Percentiles rank a stretch among this genome's conserved stretches.
phyloP scores from a whole-genome alignment of 495 filamentous ascomycete genomes.

The Symbiotaphrina buchneri region DNA sequence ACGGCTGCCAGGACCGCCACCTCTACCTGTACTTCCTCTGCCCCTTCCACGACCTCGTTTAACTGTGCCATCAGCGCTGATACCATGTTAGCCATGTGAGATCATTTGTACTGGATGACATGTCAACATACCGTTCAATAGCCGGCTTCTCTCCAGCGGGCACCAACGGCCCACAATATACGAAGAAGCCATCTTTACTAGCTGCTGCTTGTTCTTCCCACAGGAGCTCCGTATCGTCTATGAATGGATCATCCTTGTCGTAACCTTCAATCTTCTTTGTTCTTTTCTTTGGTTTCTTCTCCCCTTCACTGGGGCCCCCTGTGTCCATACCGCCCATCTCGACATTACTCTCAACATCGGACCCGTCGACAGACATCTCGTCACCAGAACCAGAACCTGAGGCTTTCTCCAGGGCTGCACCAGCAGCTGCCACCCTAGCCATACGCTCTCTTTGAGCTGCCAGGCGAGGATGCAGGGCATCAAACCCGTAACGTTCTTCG shows the following conservation, averaged over 20 bases:
- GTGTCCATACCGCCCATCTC: conserved; percentile 44
- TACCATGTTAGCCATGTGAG: neutral
- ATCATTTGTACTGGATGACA: conserved; percentile 1
- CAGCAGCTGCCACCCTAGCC: conserved; percentile 62
- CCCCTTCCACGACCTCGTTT: conserved; percentile 61
- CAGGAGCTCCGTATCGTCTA: conserved; percentile 85
- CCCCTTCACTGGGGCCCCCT: conserved; percentile 20
- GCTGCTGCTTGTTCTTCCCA: conserved; percentile 94
- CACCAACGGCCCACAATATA: conserved; percentile 67
- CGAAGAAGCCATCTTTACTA: conserved; percentile 80
- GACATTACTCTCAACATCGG: conserved; percentile 40
- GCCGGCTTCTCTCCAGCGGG: conserved; percentile 78
- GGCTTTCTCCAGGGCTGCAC: conserved; percentile 50
- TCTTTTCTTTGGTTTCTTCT: conserved; percentile 47
- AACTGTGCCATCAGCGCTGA: conserved; percentile 52
- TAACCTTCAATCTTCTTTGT: conserved; percentile 89
- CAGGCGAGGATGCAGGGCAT: conserved; percentile 72
- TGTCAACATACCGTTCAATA: conserved; percentile 37
- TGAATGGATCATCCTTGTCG: conserved; percentile 89
- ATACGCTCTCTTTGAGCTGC: conserved; percentile 68
- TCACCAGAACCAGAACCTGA: conserved; percentile 37
- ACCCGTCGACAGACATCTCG: conserved; percentile 46
- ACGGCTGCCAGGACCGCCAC: conserved; percentile 19
- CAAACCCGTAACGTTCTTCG: conserved; percentile 83
- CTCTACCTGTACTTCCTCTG: conserved; percentile 21